phyloP scores from a whole-genome alignment of 2,329 filamentous ascomycete genomes.

The Aspergillus pseudotamarii region DNA sequence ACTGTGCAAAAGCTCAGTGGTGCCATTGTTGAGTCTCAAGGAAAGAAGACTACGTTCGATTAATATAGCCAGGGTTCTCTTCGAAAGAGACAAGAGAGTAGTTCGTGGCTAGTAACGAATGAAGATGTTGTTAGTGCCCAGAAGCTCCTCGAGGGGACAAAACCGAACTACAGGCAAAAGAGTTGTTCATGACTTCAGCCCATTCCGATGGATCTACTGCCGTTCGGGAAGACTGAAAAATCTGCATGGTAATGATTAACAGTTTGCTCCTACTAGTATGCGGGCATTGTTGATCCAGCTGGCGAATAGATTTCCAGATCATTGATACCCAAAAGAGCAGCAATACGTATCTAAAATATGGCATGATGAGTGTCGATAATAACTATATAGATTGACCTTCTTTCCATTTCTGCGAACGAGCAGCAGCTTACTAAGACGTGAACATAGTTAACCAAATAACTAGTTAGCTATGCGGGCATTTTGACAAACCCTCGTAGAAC shows the following conservation, averaged over 20 bases:
- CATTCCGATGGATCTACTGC: neutral
- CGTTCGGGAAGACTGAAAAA: neutral
- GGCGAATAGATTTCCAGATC: slow-evolving; percentile 4
- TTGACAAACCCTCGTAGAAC: neutral
- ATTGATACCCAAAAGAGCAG: slow-evolving; percentile 18
- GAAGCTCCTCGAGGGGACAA: neutral
- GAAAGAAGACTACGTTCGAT: slow-evolving; percentile 83
- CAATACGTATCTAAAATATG: neutral
- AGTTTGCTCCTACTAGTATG: neutral
- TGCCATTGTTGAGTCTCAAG: slow-evolving; percentile 74
- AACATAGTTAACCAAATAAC: neutral
- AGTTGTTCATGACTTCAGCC: neutral
- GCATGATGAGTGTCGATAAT: neutral
- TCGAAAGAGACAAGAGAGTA: neutral
- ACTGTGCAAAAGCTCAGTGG: slow-evolving; percentile 70
- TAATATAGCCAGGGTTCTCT: slow-evolving; percentile 32
- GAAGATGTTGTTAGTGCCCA: neutral
- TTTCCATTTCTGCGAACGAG: neutral
- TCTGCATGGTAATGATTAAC: slow-evolving; percentile 5
- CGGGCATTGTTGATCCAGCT: neutral
- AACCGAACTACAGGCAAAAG: neutral
- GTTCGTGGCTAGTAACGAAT: neutral
- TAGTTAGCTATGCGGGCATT: neutral
- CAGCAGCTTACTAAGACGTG: neutral
- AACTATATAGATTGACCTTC: neutral